phyloP scores from a whole-genome alignment of 208 protist species.

The Trypanosoma brucei region DNA sequence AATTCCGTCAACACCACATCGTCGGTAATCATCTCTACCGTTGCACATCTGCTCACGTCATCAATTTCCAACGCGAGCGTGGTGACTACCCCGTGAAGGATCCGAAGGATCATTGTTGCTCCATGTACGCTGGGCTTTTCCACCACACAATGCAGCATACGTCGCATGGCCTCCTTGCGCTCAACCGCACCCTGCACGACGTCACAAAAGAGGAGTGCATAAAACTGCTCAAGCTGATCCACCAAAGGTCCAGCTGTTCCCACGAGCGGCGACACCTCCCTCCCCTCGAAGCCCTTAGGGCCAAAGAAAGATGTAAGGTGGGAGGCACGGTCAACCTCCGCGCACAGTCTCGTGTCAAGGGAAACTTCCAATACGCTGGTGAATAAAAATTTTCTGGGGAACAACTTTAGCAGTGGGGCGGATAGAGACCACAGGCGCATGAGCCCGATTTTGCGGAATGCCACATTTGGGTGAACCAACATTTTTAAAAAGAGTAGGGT shows the following conservation, averaged over 20 bases:
- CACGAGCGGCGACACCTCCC: conserved; percentile 41
- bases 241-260: conserved; percentile 21
- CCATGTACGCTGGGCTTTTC: conserved; percentile 30
- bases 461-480: conserved; percentile 72
- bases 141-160: conserved; percentile 26
- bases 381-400: conserved; percentile 64
- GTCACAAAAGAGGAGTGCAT: conserved; percentile 44
- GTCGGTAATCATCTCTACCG: conserved; percentile 23
- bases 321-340: conserved; percentile 64
- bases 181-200: conserved; percentile 19
- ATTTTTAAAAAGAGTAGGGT: conserved; percentile 82
- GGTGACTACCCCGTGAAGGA: conserved; percentile 44
- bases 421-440: conserved; percentile 54
- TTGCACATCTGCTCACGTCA: conserved; percentile 21
- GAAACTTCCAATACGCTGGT: conserved; percentile 41
- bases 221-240: conserved; percentile 59
- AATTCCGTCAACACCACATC: conserved; percentile 28
- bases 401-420: conserved; percentile 30
- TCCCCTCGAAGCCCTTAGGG: conserved; percentile 63
- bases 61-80: conserved; percentile 24
- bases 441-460: conserved; percentile 67
- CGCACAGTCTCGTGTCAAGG: conserved; percentile 63
- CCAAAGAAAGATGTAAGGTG: conserved; percentile 53
- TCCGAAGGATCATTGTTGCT: conserved; percentile 47
- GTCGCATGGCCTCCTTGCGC: conserved; percentile 40